These are phyloP conservation scores for Penicillium mononematosum DNA, from an alignment of 495 filamentous ascomycete species.

Conservation along the genomic window DNA sequence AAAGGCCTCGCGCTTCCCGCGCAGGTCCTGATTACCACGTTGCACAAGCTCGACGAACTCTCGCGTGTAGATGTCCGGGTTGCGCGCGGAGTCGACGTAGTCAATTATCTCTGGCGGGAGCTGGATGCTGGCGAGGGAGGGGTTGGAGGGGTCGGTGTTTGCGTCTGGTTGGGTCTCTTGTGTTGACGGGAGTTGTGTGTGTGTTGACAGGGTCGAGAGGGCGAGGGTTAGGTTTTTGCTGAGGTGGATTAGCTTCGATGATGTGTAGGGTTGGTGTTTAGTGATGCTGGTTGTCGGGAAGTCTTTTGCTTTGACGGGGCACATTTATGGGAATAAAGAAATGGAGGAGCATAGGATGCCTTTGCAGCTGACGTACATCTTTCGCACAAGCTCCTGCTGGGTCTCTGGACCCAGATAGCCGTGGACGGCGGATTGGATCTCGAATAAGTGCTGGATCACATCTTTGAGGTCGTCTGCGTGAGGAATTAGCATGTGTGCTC, in stretches of 20 bases:
- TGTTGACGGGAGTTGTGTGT: slow-evolving; percentile 38
- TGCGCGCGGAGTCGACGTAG: slow-evolving; percentile 90
- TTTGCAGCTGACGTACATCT: slow-evolving; percentile 52
- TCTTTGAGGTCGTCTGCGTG: slow-evolving; percentile 46
- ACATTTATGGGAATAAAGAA: slow-evolving; percentile 9
- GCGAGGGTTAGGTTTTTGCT: slow-evolving; percentile 48
- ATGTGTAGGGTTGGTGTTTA: background rate
- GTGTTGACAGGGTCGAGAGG: slow-evolving; percentile 39
- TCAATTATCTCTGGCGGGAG: slow-evolving; percentile 88
- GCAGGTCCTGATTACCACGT: slow-evolving; percentile 76
- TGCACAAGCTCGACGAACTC: slow-evolving; percentile 94
- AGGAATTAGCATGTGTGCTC: slow-evolving; percentile 9
- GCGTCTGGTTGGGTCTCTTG: slow-evolving; percentile 30
- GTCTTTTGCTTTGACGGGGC: background rate
- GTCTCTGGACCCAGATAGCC: slow-evolving; percentile 65
- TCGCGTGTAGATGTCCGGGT: slow-evolving; percentile 97
- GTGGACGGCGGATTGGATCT: slow-evolving; percentile 72
- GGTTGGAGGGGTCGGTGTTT: slow-evolving; percentile 47
- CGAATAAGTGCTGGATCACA: slow-evolving; percentile 83
- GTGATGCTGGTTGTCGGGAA: background rate
- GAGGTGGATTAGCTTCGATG: slow-evolving; percentile 6
- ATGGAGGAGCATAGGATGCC: slow-evolving; percentile 20
- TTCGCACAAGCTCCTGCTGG: slow-evolving; percentile 57
- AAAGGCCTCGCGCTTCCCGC: slow-evolving; percentile 83
- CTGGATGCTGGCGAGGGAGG: slow-evolving; percentile 47